These are phyloP conservation scores for Trichoderma gamsii DNA, from an alignment of 495 filamentous ascomycete species.

Conservation along the genomic window DNA sequence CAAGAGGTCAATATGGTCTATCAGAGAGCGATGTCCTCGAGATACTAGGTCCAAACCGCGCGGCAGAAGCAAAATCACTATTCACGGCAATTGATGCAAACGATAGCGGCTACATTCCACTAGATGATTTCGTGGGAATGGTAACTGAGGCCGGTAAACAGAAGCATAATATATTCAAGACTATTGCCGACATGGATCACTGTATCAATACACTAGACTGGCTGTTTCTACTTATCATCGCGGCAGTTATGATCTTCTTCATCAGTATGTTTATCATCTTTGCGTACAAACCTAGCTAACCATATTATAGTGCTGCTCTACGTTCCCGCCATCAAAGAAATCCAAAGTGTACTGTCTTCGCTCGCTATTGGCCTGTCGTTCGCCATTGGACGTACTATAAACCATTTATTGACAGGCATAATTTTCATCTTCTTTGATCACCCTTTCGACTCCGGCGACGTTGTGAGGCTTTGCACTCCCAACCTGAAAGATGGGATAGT, in stretches of 20 bases:
- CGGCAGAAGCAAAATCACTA: conserved; percentile 25
- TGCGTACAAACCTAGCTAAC: not conserved
- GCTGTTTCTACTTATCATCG: conserved; percentile 42
- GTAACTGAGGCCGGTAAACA: conserved; percentile 24
- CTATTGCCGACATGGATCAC: conserved; percentile 29
- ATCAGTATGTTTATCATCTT: conserved; percentile 29
- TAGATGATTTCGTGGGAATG: conserved; percentile 29
- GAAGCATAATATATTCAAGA: conserved; percentile 26
- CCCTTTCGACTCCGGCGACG: conserved; percentile 64
- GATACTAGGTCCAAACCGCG: conserved; percentile 26
- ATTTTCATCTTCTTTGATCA: conserved; percentile 83
- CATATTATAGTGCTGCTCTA: conserved; percentile 17
- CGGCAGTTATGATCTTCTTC: conserved; percentile 62
- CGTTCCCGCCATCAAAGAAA: conserved; percentile 25
- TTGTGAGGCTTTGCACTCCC: conserved; percentile 56
- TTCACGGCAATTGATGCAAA: conserved; percentile 28
- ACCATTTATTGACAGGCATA: conserved; percentile 73
- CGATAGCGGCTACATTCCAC: conserved; percentile 28
- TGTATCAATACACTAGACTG: conserved; percentile 31
- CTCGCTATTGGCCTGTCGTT: conserved; percentile 71
- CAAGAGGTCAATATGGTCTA: conserved; percentile 24
- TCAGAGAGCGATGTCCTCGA: conserved; percentile 27
- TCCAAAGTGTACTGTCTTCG: conserved; percentile 43
- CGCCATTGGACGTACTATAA: conserved; percentile 65
- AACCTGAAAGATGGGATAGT: conserved; percentile 33